A percentile compares a stretch with the other conserved stretches of the same genome.
phyloP scores from a whole-genome alignment of 1,284 basidiomycete genomes.

The Pterulicium gracile region DNA sequence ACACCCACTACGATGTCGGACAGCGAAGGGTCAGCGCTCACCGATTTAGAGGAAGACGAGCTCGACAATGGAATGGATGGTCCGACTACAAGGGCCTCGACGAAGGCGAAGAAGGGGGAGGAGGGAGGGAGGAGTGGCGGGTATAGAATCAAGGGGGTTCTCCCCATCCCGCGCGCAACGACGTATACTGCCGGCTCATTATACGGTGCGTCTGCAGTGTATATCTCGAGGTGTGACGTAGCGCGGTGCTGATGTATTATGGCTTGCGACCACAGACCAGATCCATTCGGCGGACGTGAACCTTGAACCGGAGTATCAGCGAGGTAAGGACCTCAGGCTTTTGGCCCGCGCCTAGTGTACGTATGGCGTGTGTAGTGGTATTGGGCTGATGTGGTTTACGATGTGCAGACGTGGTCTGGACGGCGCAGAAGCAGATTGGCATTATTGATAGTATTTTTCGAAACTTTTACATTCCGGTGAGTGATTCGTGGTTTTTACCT shows the following conservation, averaged over 20 bases:
- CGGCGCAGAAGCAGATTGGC: conserved; percentile 52
- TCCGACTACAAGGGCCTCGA: conserved; percentile 9
- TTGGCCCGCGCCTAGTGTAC: not conserved
- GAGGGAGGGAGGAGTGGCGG: conserved; percentile 14
- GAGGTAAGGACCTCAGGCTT: conserved; percentile 32
- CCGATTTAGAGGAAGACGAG: not conserved
- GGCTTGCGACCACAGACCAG: conserved; percentile 39
- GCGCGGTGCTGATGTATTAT: conserved; percentile 3
- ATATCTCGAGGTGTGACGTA: not conserved
- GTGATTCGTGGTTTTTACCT: too few species aligned
- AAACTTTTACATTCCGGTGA: conserved; percentile 60
- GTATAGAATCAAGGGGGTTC: conserved; percentile 43
- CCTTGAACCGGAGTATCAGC: conserved; percentile 66
- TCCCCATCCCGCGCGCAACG: conserved; percentile 51
- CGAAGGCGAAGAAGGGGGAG: conserved; percentile 12
- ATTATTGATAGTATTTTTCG: conserved; percentile 64
- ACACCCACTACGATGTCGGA: conserved; percentile 17
- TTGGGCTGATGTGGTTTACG: not conserved
- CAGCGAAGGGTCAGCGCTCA: conserved; percentile 12
- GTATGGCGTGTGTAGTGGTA: conserved; percentile 1
- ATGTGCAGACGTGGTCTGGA: conserved; percentile 57
- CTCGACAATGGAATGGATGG: not conserved
- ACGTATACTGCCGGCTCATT: conserved; percentile 59
- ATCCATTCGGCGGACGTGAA: conserved; percentile 48
- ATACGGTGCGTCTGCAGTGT: conserved; percentile 33